A percentile compares a stretch with the other conserved stretches of the same genome.
Evolutionary conservation across 2,329 filamentous ascomycete species (phyloP).

Genomic region (Exophiala spinifera): DNA sequence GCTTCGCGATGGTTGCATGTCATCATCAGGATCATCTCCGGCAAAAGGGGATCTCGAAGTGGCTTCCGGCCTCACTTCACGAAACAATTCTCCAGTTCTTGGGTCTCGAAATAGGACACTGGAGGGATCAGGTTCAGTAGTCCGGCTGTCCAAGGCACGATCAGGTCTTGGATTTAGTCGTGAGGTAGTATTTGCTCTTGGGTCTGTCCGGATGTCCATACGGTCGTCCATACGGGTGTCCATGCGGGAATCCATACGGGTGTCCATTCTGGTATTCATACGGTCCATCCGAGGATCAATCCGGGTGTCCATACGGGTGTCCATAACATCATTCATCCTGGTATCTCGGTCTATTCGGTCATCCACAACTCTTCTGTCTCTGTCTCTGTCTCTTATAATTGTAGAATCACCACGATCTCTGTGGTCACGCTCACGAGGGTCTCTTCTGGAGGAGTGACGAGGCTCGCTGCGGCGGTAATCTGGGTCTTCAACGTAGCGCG

Average conservation of each 20-base stretch:
- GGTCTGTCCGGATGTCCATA: conserved; percentile 12
- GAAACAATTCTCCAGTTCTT: conserved; percentile 20
- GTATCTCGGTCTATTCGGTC: conserved; percentile 17
- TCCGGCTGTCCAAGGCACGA: conserved; percentile 15
- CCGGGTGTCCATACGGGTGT: conserved; percentile 14
- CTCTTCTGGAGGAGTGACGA: conserved; percentile 18
- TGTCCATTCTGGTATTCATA: conserved; percentile 12
- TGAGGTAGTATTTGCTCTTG: conserved; percentile 20
- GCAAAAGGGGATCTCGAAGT: conserved; percentile 21
- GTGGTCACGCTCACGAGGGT: conserved; percentile 5
- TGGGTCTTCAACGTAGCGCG: conserved; percentile 23
- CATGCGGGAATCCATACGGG: conserved; percentile 10
- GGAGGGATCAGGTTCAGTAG: conserved; percentile 12
- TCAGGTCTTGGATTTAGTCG: conserved; percentile 21
- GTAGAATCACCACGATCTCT: conserved; percentile 9
- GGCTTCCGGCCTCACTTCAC: conserved; percentile 11
- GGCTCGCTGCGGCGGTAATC: conserved; percentile 21
- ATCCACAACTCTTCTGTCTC: conserved; percentile 20
- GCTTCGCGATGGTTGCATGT: conserved; percentile 34
- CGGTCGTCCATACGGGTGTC: conserved; percentile 11
- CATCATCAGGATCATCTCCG: conserved; percentile 30
- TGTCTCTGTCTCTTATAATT: conserved; percentile 16
- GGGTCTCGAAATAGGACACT: conserved; percentile 14
- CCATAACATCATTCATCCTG: conserved; percentile 22
- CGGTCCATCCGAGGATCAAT: conserved; percentile 9